phyloP scores from a whole-genome alignment of 2,329 filamentous ascomycete species.

The Botrytis deweyae region DNA sequence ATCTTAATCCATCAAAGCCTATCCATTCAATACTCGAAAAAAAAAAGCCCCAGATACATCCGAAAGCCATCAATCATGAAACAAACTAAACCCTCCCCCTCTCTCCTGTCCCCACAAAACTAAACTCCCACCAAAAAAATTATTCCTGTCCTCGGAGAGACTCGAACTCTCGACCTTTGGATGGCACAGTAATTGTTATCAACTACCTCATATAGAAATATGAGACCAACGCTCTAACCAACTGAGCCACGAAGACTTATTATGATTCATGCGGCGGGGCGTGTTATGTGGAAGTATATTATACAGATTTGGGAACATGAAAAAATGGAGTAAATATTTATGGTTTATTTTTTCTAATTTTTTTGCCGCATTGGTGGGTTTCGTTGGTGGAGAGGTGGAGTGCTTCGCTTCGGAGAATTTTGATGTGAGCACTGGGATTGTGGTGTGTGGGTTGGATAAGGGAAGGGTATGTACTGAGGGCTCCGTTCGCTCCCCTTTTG shows the following conservation, averaged over 20 bases:
- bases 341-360: too few relatives aligned
- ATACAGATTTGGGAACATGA: rapidly evolving
- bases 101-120: too few relatives aligned
- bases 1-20: background rate
- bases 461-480: too few relatives aligned
- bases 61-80: background rate
- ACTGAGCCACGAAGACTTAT: conserved; percentile 45
- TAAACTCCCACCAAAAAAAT: background rate
- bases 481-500: too few relatives aligned
- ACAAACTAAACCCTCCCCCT: background rate
- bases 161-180: conserved; percentile 51
- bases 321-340: too few relatives aligned
- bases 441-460: too few relatives aligned
- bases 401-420: too few relatives aligned
- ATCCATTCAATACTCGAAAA: background rate
- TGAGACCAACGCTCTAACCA: conserved; percentile 48
- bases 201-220: conserved; percentile 23
- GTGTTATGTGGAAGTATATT: background rate
- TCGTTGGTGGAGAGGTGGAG: too few relatives aligned
- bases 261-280: background rate
- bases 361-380: too few relatives aligned
- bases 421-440: too few relatives aligned
- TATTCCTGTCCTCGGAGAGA: conserved; percentile 44
- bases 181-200: conserved; percentile 26
- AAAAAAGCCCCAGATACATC: background rate